phyloP scores from a whole-genome alignment of 345 rosid species.

The Schrenkiella parvula region DNA sequence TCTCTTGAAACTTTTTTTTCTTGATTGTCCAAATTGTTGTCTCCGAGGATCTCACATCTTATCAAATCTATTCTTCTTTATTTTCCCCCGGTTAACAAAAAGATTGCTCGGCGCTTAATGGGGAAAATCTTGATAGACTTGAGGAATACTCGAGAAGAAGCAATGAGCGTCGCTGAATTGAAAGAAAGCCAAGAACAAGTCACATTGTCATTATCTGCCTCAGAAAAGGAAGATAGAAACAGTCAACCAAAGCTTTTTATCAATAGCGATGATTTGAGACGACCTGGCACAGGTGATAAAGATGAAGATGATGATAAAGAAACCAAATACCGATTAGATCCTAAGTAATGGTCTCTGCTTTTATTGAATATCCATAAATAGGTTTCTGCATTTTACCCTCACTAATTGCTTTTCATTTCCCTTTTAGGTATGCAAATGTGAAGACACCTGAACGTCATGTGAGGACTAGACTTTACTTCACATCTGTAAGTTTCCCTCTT shows the following conservation, averaged over 20 bases:
- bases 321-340: conserved; percentile 95
- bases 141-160: conserved; percentile 97
- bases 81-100: background rate
- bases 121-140: conserved; percentile 95
- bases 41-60: conserved; percentile 4
- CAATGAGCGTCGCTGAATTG: conserved; percentile 76
- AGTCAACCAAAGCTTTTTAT: conserved; percentile 46
- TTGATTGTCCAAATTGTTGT: background rate
- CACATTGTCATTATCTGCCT: conserved; percentile 31
- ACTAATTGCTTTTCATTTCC: background rate
- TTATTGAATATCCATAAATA: too few species aligned
- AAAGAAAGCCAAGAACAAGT: conserved; percentile 69
- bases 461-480: conserved; percentile 94
- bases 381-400: background rate
- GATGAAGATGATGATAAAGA: conserved; percentile 97
- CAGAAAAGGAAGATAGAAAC: conserved; percentile 50
- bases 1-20: background rate
- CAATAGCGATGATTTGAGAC: conserved; percentile 59
- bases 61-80: background rate
- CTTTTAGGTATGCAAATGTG: conserved; percentile 86
- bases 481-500: conserved; percentile 64
- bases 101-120: conserved; percentile 97
- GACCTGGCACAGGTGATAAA: conserved; percentile 70
- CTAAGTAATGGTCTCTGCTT: conserved; percentile 49
- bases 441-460: conserved; percentile 96